Evolutionary conservation across 345 rosid genomes (phyloP).

Genomic region (Citrus sp.): DNA sequence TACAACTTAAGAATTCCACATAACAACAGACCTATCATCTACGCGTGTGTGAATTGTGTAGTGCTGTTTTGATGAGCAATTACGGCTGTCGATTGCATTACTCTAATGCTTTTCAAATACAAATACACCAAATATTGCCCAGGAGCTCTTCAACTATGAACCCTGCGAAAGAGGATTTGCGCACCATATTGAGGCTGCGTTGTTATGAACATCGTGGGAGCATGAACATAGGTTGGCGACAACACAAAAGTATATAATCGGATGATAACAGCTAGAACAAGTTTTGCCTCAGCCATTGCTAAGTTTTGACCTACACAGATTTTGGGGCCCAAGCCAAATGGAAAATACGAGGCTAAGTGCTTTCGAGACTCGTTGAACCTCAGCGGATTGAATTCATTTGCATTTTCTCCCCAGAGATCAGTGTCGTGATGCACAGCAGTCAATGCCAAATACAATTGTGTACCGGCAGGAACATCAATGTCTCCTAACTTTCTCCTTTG

Average conservation of each 20-base stretch:
- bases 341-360: conserved; percentile 34
- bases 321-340: conserved; percentile 68
- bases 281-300: conserved; percentile 50
- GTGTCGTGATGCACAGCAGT: too few relatives aligned
- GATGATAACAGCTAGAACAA: conserved; percentile 55
- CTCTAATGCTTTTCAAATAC: too few relatives aligned
- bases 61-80: too few relatives aligned
- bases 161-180: too few relatives aligned
- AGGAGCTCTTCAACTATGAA: too few relatives aligned
- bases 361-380: conserved; percentile 54
- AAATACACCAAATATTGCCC: too few relatives aligned
- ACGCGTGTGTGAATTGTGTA: too few relatives aligned
- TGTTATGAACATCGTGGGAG: conserved; percentile 45
- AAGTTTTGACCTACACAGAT: conserved; percentile 57
- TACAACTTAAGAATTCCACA: too few relatives aligned
- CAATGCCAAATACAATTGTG: conserved; percentile 49
- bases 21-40: too few relatives aligned
- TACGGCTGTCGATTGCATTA: too few relatives aligned
- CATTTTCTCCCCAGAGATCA: conserved; percentile 68
- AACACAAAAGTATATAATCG: conserved; percentile 33
- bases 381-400: conserved; percentile 52
- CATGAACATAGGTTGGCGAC: conserved; percentile 69
- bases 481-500: conserved; percentile 45
- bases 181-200: conserved; percentile 47
- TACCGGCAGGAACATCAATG: conserved; percentile 58